These are phyloP conservation scores for Phytophthora ramorum DNA, from an alignment of 352 stramenopile genomes.

Conservation along the genomic window DNA sequence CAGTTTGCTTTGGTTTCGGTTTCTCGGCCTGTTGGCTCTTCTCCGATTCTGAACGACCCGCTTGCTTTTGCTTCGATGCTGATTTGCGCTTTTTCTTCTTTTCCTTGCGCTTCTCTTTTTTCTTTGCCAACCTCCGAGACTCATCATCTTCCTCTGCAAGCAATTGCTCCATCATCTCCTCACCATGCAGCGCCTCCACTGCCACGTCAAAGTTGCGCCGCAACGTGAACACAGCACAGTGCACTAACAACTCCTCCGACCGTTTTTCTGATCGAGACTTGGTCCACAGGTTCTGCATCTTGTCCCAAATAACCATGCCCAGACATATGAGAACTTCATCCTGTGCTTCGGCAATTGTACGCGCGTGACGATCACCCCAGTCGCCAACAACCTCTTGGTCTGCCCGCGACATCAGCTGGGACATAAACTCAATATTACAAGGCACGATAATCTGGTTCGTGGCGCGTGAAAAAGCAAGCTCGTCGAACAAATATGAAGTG, in stretches of 20 bases:
- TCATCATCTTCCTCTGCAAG: constrained; percentile 88
- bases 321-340: constrained; percentile 89
- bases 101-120: constrained; percentile 90
- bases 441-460: constrained; percentile 87
- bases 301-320: constrained; percentile 90
- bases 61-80: constrained; percentile 76
- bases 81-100: constrained; percentile 92
- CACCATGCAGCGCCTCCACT: constrained; percentile 82
- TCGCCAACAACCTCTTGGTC: constrained; percentile 86
- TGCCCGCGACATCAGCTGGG: constrained; percentile 83
- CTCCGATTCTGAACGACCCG: constrained; percentile 46
- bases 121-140: constrained; percentile 73
- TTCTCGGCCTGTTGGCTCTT: constrained; percentile 43
- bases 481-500: constrained; percentile 88
- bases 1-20: constrained; percentile 36
- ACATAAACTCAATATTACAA: constrained; percentile 88
- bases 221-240: constrained; percentile 79
- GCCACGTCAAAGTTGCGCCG: constrained; percentile 86
- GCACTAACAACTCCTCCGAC: constrained; percentile 79
- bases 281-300: constrained; percentile 86
- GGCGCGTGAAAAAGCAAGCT: constrained; percentile 81
- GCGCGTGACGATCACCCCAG: constrained; percentile 84
- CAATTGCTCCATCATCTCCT: constrained; percentile 90
- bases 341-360: constrained; percentile 86
- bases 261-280: constrained; percentile 80